A percentile compares a stretch with the other conserved stretches of the same genome.
Evolutionary conservation across 257 asterid genomes (phyloP).

Genomic region (Galeopsis tetrahit): DNA sequence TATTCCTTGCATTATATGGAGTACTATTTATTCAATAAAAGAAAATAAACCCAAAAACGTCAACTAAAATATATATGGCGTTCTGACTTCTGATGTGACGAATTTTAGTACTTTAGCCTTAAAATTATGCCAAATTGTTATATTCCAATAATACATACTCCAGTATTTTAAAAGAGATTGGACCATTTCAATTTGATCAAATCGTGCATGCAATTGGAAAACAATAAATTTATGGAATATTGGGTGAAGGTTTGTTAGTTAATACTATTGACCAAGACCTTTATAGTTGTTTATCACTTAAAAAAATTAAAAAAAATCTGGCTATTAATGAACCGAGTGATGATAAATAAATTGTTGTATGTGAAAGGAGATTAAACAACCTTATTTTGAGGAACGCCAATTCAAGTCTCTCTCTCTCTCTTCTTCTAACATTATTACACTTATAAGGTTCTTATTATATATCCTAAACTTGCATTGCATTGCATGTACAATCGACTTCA

Average conservation of each 20-base stretch:
- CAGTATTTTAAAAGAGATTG: neutral
- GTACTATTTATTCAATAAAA: neutral
- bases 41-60: neutral
- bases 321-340: neutral
- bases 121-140: neutral
- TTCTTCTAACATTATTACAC: neutral
- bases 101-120: neutral
- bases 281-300: neutral
- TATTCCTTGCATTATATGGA: neutral
- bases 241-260: neutral
- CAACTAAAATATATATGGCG: neutral
- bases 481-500: neutral
- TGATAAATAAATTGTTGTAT: neutral
- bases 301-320: neutral
- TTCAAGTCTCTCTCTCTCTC: neutral
- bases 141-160: neutral
- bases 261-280: neutral
- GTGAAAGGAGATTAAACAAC: neutral
- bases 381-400: neutral
- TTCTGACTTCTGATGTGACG: neutral
- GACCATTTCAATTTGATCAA: neutral
- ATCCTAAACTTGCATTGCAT: neutral
- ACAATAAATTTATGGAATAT: conserved; percentile 2
- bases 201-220: neutral
- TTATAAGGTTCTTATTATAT: neutral